Base-by-base conservation (phyloP, 495 filamentous ascomycete genomes). In the Lasiosphaeria miniovina region DNA sequence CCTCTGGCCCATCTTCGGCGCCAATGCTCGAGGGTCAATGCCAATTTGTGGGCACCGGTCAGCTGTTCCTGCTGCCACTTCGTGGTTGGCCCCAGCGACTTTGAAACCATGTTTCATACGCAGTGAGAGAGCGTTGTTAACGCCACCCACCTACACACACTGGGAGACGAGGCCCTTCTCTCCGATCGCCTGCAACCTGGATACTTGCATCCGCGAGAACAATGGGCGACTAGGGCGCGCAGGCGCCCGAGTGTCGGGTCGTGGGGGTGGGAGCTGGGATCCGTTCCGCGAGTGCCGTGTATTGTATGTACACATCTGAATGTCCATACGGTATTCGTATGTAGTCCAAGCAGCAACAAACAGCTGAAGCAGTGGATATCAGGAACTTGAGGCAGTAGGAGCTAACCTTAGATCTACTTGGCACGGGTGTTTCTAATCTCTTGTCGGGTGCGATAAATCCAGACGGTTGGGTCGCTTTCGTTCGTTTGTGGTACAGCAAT, bases 221-320 rank as follows among this genome's bases (percentile, higher is more conserved):
- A 41, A 56, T n/a, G 31, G 34, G 31, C 31, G 32, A 24, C n/a
- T 31, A 55, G 40, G 17, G 54, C 12, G 36, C 36, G 9, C 24
- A 38, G 36, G 35, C 15, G 38, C 17, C 38, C 14, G 32, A 38
- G 57, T 17, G 49, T n/a, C 43, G 43, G 43, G 43, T 14, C 12
- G 45, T 49, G 57, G 57, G 57, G 52, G 49, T 49, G 56, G 56
- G 56, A 58, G 32, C 36, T 58, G 33, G 49, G 53, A 55, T 32
- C 36, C 14, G 33, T 15, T 24, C 24, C 24, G 24, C 24, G 24
- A 24, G 24, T 24, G 24, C 24, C 24, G 24, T 24, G 2, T 24
- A 1, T 24, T 2, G 24, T 24, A 24, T 24, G 24, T 24, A 24
- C 24, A 24, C 24, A 24, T 24, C 24, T 24, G 24, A 24, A 45